Evolutionary conservation across 2,329 filamentous ascomycete genomes (phyloP).

Genomic region (Phialemoniopsis sp.): DNA sequence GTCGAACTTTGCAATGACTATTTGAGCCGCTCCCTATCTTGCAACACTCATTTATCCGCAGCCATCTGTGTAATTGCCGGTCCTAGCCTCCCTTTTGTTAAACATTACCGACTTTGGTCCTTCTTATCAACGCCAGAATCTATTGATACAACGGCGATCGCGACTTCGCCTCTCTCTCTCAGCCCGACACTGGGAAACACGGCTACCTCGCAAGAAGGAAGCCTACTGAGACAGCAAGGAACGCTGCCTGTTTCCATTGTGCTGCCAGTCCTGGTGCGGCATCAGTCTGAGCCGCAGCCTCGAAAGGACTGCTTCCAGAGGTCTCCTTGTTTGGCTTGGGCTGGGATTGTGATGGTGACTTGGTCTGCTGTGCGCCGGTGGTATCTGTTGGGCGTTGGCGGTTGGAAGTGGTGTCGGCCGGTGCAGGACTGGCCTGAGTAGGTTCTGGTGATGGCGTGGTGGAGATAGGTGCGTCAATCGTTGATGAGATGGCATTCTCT

Average conservation of each 20-base stretch:
- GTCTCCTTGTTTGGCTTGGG: not conserved
- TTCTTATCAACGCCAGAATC: too few species aligned
- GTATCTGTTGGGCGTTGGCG: slow-evolving; percentile 1
- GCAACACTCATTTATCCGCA: not conserved
- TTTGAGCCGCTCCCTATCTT: not conserved
- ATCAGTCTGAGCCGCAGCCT: slow-evolving; percentile 3
- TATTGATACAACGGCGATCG: too few species aligned
- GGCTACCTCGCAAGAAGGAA: too few species aligned
- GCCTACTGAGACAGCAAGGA: too few species aligned
- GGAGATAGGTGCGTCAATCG: not conserved
- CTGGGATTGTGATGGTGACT: not conserved
- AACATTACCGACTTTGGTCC: too few species aligned
- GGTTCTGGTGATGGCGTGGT: not conserved
- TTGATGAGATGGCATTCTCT: too few species aligned
- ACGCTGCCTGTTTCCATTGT: too few species aligned
- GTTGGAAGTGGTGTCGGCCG: not conserved
- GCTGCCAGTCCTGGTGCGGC: too few species aligned
- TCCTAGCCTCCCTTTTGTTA: too few species aligned
- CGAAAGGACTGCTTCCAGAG: slow-evolving; percentile 19
- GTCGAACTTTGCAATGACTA: not conserved
- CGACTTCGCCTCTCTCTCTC: too few species aligned
- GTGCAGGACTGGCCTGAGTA: slow-evolving; percentile 1
- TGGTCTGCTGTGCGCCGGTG: slow-evolving; percentile 3
- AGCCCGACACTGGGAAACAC: too few species aligned
- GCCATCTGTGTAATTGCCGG: too few species aligned